A percentile compares a stretch with the other conserved stretches of the same genome.
Conservation (phyloP, 2,329 filamentous ascomycete genomes). For the Alternaria hordeiaustralica region DNA sequence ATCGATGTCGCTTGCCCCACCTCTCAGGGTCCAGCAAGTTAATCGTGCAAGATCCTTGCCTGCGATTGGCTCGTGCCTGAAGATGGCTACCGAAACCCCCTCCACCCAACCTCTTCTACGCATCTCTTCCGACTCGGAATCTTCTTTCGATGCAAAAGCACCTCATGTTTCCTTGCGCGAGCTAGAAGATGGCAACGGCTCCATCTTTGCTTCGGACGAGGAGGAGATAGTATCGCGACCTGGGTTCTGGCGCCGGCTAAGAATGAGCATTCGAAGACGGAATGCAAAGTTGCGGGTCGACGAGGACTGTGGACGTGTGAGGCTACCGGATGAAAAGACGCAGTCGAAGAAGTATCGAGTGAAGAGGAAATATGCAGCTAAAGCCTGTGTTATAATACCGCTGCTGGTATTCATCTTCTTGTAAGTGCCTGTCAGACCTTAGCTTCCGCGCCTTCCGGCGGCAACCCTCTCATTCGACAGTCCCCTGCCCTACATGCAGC, state of each 20-base stretch:
- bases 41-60: constrained; percentile 7
- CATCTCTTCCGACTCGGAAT: constrained; percentile 27
- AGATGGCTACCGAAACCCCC: constrained; percentile 28
- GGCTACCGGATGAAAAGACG: constrained; percentile 29
- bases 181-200: constrained; percentile 35
- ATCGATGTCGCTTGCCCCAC: constrained; percentile 9
- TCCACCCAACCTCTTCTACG: constrained; percentile 29
- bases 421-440: constrained; percentile 32
- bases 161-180: constrained; percentile 24
- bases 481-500: not conserved
- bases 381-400: constrained; percentile 25
- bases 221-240: constrained; percentile 16
- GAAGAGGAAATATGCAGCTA: constrained; percentile 27
- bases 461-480: constrained; percentile 6
- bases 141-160: constrained; percentile 15
- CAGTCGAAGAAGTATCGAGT: constrained; percentile 19
- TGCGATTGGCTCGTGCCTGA: constrained; percentile 32
- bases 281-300: constrained; percentile 19
- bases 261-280: constrained; percentile 38
- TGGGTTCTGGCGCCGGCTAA: constrained; percentile 36
- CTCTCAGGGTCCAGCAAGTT: constrained; percentile 7
- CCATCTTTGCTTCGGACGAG: constrained; percentile 22
- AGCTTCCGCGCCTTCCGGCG: constrained; percentile 19
- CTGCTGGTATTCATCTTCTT: constrained; percentile 39
- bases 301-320: constrained; percentile 18